A percentile compares a stretch with the other conserved stretches of the same genome.
phyloP scores from a whole-genome alignment of 306 rosid species.

The Prunus kanzakura region DNA sequence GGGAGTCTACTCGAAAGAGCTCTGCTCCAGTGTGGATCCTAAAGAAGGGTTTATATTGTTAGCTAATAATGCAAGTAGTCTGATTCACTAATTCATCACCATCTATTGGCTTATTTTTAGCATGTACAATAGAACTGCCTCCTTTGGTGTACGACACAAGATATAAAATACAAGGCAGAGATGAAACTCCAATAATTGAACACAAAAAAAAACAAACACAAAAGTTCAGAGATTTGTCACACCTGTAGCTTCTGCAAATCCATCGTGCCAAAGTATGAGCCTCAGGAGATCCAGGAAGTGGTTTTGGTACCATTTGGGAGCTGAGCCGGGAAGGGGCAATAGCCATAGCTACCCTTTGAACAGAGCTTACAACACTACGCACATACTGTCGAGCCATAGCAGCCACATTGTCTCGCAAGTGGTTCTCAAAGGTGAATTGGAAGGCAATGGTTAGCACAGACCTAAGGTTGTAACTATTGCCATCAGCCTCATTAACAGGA shows the following conservation, averaged over 20 bases:
- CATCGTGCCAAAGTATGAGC: constrained; percentile 86
- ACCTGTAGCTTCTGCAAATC: constrained; percentile 86
- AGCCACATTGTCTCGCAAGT: constrained; percentile 81
- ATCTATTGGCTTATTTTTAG: neutral
- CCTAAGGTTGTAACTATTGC: constrained; percentile 60
- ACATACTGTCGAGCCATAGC: constrained; percentile 99
- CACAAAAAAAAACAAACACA: neutral
- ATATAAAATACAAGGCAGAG: neutral
- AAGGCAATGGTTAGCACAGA: constrained; percentile 94
- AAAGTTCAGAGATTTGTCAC: neutral
- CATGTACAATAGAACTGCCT: neutral
- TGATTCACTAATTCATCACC: neutral
- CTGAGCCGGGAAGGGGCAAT: constrained; percentile 76
- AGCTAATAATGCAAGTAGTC: neutral
- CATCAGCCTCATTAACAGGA: constrained; percentile 51
- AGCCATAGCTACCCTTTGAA: constrained; percentile 98
- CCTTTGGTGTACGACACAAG: no score
- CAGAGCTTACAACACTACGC: constrained; percentile 89
- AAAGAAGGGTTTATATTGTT: neutral
- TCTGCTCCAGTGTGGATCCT: constrained; percentile 82
- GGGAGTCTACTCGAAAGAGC: constrained; percentile 49
- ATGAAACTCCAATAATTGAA: no score
- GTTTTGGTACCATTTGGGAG: constrained; percentile 62
- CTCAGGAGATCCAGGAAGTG: constrained; percentile 87
- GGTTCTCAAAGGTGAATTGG: constrained; percentile 89